Percentiles rank a stretch among this genome's conserved stretches.
phyloP scores from a whole-genome alignment of 305 asterid species.

The Fraxinus greggii region DNA sequence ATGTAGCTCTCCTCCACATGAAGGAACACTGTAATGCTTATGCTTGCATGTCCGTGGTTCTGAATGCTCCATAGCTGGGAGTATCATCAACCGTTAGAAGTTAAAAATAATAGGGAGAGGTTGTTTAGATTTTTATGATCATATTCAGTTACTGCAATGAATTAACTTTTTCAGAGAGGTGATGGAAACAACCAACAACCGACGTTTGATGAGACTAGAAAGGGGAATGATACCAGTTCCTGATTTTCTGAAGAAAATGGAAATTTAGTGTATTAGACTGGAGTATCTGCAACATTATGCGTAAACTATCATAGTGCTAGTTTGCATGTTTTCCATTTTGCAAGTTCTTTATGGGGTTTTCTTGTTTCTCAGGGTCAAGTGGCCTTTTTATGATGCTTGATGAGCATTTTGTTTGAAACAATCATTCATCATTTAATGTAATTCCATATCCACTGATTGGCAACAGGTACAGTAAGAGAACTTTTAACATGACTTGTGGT shows the following conservation, averaged over 20 bases:
- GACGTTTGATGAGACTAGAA: neutral
- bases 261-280: neutral
- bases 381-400: neutral
- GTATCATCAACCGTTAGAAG: neutral
- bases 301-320: neutral
- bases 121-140: neutral
- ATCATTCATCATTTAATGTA: neutral
- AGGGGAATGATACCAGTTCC: neutral
- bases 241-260: neutral
- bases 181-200: neutral
- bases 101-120: neutral
- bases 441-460: neutral
- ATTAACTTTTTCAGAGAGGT: neutral
- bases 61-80: neutral
- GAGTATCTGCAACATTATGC: neutral
- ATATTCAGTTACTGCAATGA: neutral
- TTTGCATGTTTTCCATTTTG: neutral
- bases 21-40: neutral
- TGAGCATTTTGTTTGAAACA: neutral
- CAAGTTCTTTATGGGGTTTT: neutral
- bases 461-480: neutral
- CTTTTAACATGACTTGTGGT: neutral
- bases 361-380: neutral
- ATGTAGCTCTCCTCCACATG: neutral
- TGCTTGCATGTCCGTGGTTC: neutral